phyloP scores from a whole-genome alignment of 192 early-diverging fungal species.

The Podila epigama region DNA sequence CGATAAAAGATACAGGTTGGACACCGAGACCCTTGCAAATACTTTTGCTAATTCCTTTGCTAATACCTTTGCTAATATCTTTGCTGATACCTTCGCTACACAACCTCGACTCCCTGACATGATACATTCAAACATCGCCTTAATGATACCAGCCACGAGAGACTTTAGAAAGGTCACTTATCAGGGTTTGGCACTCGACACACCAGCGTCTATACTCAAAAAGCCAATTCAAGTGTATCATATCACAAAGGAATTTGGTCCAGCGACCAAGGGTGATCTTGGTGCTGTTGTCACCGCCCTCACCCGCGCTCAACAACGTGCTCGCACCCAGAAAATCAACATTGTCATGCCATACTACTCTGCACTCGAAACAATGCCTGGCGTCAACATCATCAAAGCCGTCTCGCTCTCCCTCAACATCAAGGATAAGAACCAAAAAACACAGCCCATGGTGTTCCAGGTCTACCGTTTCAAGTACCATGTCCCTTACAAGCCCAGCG shows the following conservation, averaged over 20 bases:
- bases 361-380: slow-evolving; percentile 41
- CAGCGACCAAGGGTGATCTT: slow-evolving; percentile 61
- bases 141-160: slow-evolving; percentile 45
- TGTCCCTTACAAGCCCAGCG: slow-evolving; percentile 23
- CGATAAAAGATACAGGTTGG: too few species aligned
- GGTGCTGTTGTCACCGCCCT: slow-evolving; percentile 62
- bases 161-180: slow-evolving; percentile 58
- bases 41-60: too few species aligned
- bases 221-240: slow-evolving; percentile 58
- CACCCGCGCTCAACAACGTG: slow-evolving; percentile 52
- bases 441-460: slow-evolving; percentile 37
- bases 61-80: background rate
- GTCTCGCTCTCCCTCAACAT: slow-evolving; percentile 46
- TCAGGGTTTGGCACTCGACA: slow-evolving; percentile 44
- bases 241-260: slow-evolving; percentile 65
- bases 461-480: slow-evolving; percentile 49
- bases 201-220: slow-evolving; percentile 11
- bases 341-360: slow-evolving; percentile 61
- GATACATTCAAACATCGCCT: background rate
- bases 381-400: slow-evolving; percentile 14
- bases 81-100: background rate
- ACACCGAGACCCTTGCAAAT: too few species aligned
- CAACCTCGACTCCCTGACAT: background rate
- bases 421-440: slow-evolving; percentile 37
- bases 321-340: slow-evolving; percentile 47